Evolutionary conservation across 179 eudicot genomes (phyloP), one percentile per base, ranked within the genome.

Genomic region (Spergularia azorica): DNA sequence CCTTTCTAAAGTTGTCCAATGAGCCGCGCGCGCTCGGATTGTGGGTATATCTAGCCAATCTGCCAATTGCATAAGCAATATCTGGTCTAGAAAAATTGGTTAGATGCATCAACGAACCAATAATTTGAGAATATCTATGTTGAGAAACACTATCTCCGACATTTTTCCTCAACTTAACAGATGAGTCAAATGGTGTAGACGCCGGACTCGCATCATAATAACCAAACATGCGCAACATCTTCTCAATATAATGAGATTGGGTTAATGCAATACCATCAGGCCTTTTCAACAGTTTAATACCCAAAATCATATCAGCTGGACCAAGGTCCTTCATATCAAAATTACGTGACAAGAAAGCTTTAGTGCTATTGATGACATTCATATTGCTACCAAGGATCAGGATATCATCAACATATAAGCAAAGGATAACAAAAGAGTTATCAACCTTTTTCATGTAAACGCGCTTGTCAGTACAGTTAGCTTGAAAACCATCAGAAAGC

Each of bases 111-210:
- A 65, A 65, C 1, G 10, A 48, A 48, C 52, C 52, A 48, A 48
- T 48, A 9, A 9, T 48, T 48, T 48, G 10, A 48, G 50, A 32
- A 32, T 65, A 65, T 65, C 17, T 65, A 41, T 65, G 36, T 13
- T 38, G 46, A 15, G 69, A 65, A 32, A 32, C 69, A 65, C 50
- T 65, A 21, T 11, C 46, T 4, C 69, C 16, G 0, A 10, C 6
- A 36, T 65, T 65, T 65, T 38, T 65, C 69, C 11, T 65, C 50
- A 65, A 65, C 12, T 65, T 65, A 32, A 65, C 38, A 3, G n/a
- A 32, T 6, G 69, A 41, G n/a, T 65, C 50, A 65, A 65, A 38
- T 4, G 16, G 50, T 3, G 48, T 17, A 9, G 1, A 10, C 15
- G 36, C 16, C 3, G 18, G 69, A 10, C 7, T 65, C 15, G 3